These are phyloP conservation scores for Phytophthora hibernalis DNA, from an alignment of 352 stramenopile genomes.

Conservation along the genomic window DNA sequence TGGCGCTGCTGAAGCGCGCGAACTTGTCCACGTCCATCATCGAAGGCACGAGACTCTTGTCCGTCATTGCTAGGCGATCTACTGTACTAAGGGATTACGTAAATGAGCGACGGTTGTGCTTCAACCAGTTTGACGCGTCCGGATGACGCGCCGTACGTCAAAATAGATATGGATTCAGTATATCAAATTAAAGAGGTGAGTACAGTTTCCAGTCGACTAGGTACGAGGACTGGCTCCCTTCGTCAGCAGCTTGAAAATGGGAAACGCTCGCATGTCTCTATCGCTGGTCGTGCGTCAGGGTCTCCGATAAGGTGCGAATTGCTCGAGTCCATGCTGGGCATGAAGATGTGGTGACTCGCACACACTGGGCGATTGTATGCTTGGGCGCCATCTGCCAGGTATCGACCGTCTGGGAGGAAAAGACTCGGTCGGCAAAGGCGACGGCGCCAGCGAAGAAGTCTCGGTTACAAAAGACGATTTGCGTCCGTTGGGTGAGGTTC, in stretches of 20 bases:
- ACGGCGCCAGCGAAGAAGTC: conserved; percentile 4
- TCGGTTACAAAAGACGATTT: conserved; percentile 34
- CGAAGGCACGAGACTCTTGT: conserved; percentile 18
- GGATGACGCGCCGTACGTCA: conserved; percentile 9
- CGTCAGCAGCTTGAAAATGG: not conserved
- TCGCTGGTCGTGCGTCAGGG: not conserved
- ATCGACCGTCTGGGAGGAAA: conserved; percentile 24
- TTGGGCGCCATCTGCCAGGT: conserved; percentile 11
- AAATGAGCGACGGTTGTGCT: conserved; percentile 9
- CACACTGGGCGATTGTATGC: conserved; percentile 32
- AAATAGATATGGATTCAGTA: conserved; percentile 6
- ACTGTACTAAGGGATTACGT: conserved; percentile 27
- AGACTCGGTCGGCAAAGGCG: conserved; percentile 17
- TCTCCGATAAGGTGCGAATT: conserved; percentile 2
- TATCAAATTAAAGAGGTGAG: conserved; percentile 7
- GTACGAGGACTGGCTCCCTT: not conserved
- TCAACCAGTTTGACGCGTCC: conserved; percentile 27
- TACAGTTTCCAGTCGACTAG: not conserved
- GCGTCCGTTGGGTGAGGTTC: conserved; percentile 15
- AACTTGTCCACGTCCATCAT: conserved; percentile 79
- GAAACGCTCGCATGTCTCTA: not conserved
- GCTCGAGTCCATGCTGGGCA: not conserved
- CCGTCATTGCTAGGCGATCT: not conserved
- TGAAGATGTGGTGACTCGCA: conserved; percentile 26
- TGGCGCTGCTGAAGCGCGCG: conserved; percentile 62